Conservation (phyloP, 352 stramenopile species). For the Globisporangium polare region DNA sequence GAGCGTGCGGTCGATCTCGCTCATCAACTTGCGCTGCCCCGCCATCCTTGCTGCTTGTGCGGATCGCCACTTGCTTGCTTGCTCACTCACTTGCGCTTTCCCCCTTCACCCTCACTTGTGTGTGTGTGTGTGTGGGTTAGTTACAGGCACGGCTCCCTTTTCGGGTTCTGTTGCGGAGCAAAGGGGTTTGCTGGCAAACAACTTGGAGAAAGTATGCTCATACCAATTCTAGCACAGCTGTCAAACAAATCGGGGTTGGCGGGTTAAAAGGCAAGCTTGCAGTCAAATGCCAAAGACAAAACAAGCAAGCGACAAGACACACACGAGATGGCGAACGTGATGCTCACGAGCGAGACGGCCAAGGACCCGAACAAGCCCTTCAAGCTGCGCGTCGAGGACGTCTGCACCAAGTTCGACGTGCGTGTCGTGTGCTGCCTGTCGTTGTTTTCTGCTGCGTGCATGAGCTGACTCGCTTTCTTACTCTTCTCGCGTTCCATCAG, state of each 20-base stretch:
- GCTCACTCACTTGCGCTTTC: slow-evolving; percentile 1
- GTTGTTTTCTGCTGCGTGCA: neutral
- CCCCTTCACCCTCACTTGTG: too few species aligned
- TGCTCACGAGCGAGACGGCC: slow-evolving; percentile 84
- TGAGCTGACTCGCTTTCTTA: neutral
- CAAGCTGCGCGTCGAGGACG: slow-evolving; percentile 77
- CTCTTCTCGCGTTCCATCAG: slow-evolving; percentile 23
- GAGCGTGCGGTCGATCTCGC: slow-evolving; percentile 98
- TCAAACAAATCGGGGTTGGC: too few species aligned
- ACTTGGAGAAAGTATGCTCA: too few species aligned
- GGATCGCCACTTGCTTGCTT: neutral
- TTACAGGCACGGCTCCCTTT: slow-evolving; percentile 3
- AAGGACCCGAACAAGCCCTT: slow-evolving; percentile 90
- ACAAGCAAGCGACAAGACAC: neutral
- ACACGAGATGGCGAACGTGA: slow-evolving; percentile 76
- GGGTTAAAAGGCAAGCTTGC: too few species aligned
- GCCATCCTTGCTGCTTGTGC: slow-evolving; percentile 41
- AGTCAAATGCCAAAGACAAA: too few species aligned
- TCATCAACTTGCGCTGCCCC: slow-evolving; percentile 82
- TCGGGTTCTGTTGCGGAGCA: neutral
- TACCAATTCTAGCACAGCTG: too few species aligned
- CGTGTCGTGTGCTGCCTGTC: slow-evolving; percentile 6
- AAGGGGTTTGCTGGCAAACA: too few species aligned
- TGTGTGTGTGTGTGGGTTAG: slow-evolving; percentile 1
- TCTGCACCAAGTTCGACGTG: slow-evolving; percentile 83